phyloP scores from a whole-genome alignment of 805 yeast genomes.

The Citeromyces matritensis region DNA sequence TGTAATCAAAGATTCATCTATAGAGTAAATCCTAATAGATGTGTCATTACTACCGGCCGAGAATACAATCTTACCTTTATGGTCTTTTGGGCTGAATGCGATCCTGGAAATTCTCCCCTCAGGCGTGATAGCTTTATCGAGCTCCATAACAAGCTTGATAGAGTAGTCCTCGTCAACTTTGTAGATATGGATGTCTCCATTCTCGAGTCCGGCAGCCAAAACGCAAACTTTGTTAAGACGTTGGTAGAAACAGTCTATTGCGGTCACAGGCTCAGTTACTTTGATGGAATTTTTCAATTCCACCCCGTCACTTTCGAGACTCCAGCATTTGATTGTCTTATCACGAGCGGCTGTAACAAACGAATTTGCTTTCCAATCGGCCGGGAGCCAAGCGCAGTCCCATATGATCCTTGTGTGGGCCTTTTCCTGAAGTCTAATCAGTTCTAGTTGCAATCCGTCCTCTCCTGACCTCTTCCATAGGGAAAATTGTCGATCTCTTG shows the following conservation, averaged over 20 bases:
- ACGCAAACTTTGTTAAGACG: constrained; percentile 15
- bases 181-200: constrained; percentile 40
- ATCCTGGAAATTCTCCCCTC: constrained; percentile 47
- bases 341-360: constrained; percentile 88
- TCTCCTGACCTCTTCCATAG: constrained; percentile 42
- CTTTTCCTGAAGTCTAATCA: constrained; percentile 26
- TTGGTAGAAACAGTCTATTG: constrained; percentile 33
- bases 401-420: constrained; percentile 90
- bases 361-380: constrained; percentile 15
- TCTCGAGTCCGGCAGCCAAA: constrained; percentile 58
- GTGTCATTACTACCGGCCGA: neutral
- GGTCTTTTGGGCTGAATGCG: constrained; percentile 27
- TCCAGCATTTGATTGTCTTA: constrained; percentile 62
- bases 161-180: constrained; percentile 14
- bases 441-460: constrained; percentile 7
- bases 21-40: constrained; percentile 3
- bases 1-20: neutral
- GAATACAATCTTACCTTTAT: neutral
- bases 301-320: constrained; percentile 3
- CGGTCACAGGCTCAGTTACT: constrained; percentile 46
- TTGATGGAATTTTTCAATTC: constrained; percentile 24
- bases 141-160: constrained; percentile 12
- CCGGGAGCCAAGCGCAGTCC: constrained; percentile 85
- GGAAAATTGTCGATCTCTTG: constrained; percentile 80
- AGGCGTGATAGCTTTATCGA: constrained; percentile 33